A percentile compares a stretch with the other conserved stretches of the same genome.
These are phyloP conservation scores for Imleria badia DNA, from an alignment of 768 basidiomycete species.

Conservation along the genomic window DNA sequence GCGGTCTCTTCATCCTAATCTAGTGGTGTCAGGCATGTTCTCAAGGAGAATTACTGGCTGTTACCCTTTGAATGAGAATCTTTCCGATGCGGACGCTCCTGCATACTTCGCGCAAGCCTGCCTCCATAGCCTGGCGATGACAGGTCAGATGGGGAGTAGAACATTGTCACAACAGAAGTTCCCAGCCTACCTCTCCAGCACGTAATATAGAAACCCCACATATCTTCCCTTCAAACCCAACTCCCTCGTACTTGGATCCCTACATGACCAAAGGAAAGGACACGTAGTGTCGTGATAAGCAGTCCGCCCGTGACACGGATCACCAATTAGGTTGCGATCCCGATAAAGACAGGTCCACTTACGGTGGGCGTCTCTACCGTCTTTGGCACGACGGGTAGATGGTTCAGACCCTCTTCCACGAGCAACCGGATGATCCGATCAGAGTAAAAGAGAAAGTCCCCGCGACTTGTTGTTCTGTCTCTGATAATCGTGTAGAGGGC, in stretches of 20 bases:
- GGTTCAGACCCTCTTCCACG: constrained; percentile 88
- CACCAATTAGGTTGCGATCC: not conserved
- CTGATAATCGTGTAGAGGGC: constrained; percentile 95
- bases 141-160: not conserved
- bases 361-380: constrained; percentile 83
- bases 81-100: constrained; percentile 94
- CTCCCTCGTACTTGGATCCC: constrained; percentile 85
- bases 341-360: constrained; percentile 26
- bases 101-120: constrained; percentile 93
- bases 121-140: constrained; percentile 87
- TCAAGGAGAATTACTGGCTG: constrained; percentile 17
- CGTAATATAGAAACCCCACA: constrained; percentile 95
- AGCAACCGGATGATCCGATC: constrained; percentile 86
- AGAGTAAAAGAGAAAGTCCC: constrained; percentile 96
- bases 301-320: not conserved
- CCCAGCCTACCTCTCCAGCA: constrained; percentile 76
- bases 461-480: constrained; percentile 81
- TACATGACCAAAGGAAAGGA: constrained; percentile 25
- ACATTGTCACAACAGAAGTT: not conserved
- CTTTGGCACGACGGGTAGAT: constrained; percentile 73
- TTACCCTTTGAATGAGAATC: constrained; percentile 93
- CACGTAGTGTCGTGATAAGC: not conserved
- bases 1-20: constrained; percentile 91
- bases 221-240: constrained; percentile 94
- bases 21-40: not conserved